Conservation (phyloP, 75 land plant genomes). For the Cryptomeria japonica region DNA sequence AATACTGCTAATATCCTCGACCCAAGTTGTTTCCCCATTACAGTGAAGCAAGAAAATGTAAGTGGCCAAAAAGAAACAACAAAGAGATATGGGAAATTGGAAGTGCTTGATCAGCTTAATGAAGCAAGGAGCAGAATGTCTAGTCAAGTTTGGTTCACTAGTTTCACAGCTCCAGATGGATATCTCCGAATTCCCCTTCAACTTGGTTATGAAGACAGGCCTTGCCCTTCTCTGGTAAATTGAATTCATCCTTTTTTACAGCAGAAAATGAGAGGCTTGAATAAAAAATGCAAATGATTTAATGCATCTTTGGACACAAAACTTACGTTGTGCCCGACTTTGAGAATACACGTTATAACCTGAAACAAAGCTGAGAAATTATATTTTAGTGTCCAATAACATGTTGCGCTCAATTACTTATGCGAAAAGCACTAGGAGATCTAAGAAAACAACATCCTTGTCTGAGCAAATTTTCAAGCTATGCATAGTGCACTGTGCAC, state of each 20-base stretch:
- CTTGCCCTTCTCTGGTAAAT: conserved; percentile 8
- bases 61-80: neutral
- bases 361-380: neutral
- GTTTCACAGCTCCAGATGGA: conserved; percentile 20
- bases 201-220: conserved; percentile 18
- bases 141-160: conserved; percentile 39
- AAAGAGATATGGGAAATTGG: conserved; percentile 32
- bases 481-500: neutral
- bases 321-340: neutral
- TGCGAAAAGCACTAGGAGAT: neutral
- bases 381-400: neutral
- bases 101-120: conserved; percentile 24
- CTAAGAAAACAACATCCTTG: neutral
- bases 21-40: conserved; percentile 28
- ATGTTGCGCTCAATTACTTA: neutral
- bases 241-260: neutral
- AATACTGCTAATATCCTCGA: conserved; percentile 40
- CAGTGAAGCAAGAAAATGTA: neutral
- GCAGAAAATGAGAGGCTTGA: neutral
- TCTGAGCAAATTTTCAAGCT: neutral
- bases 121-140: conserved; percentile 33
- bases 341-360: neutral
- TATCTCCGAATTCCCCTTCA: conserved; percentile 22
- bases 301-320: too few relatives aligned
- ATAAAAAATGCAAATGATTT: neutral